phyloP scores from a whole-genome alignment of 2,329 filamentous ascomycete genomes.

The Aspergillus persii region DNA sequence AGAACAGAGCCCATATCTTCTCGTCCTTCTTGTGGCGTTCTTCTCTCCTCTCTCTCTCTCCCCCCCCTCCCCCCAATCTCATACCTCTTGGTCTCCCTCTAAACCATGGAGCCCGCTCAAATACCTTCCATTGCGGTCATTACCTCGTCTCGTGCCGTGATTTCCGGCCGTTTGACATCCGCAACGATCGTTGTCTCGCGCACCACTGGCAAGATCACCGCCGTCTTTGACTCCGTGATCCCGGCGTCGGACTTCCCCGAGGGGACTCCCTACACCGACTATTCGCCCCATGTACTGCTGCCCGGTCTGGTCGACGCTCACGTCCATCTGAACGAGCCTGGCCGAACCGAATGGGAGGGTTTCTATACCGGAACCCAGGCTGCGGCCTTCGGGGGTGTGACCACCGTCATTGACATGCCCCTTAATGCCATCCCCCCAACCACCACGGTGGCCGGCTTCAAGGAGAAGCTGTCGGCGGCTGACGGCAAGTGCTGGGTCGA shows the following conservation, averaged over 20 bases:
- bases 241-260: slow-evolving; percentile 71
- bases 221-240: slow-evolving; percentile 71
- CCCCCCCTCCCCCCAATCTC: slow-evolving; percentile 1
- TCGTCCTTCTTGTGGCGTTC: slow-evolving; percentile 6
- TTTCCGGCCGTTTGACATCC: slow-evolving; percentile 72
- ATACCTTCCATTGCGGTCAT: slow-evolving; percentile 66
- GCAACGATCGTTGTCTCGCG: slow-evolving; percentile 81
- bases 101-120: slow-evolving; percentile 17
- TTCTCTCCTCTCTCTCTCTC: slow-evolving; percentile 18
- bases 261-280: slow-evolving; percentile 72
- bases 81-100: slow-evolving; percentile 6
- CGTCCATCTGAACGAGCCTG: slow-evolving; percentile 96
- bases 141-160: slow-evolving; percentile 77
- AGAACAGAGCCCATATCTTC: background rate
- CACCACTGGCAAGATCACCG: slow-evolving; percentile 77
- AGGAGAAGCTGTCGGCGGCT: slow-evolving; percentile 82
- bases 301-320: slow-evolving; percentile 95
- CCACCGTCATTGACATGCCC: slow-evolving; percentile 96
- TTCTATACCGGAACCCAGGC: slow-evolving; percentile 94
- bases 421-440: slow-evolving; percentile 96
- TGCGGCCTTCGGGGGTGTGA: slow-evolving; percentile 92
- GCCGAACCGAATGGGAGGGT: slow-evolving; percentile 96
- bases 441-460: slow-evolving; percentile 77
- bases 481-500: slow-evolving; percentile 94
- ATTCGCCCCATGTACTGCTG: slow-evolving; percentile 79